Evolutionary conservation across 169 alveolate genomes (phyloP), one percentile per base, ranked within the genome.

Genomic region (Amoebophrya sp.): DNA sequence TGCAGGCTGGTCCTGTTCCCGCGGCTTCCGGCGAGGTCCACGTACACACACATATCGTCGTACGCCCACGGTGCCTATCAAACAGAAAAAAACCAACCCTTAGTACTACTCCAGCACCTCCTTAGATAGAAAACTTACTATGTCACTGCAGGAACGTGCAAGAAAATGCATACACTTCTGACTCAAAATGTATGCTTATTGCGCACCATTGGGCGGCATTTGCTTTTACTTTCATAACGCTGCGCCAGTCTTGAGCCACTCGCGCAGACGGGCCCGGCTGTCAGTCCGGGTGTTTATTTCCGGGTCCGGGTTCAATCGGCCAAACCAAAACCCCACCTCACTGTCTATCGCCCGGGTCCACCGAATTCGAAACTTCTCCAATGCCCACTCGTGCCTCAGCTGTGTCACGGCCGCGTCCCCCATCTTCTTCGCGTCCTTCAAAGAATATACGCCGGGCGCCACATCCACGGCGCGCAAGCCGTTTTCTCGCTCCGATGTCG

Each of bases 291-390:
- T 25, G n/a, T 40, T 88, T 40, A 3, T 29, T 40, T 33, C 40
- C 54, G n/a, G 90, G 35, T 33, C 66, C 29, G 90, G 40, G 54
- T 32, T 35, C 25, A 88, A 32, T 40, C 40, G 35, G 32, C 40
- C 53, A 3, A 23, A 40, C 90, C 90, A 88, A 40, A 88, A 88
- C 33, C 25, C 35, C 1, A 40, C 90, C 47, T 88, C 90, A 38
- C 40, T 25, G 53, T 88, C 90, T 7, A 88, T 40, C 7, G 53
- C 90, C n/a, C 90, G 90, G 29, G 90, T 40, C 90, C 90, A 88
- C n/a, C 40, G 10, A 3, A 88, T 35, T 18, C 47, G 40, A 40
- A 88, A 88, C 23, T 40, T 88, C 90, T 47, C 29, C 7, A 47
- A 18, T 47, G 66, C 66, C 66, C 66, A 47, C 66, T 47, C 18